phyloP scores from a whole-genome alignment of 2,329 filamentous ascomycete species.

The Alternaria arborescens region DNA sequence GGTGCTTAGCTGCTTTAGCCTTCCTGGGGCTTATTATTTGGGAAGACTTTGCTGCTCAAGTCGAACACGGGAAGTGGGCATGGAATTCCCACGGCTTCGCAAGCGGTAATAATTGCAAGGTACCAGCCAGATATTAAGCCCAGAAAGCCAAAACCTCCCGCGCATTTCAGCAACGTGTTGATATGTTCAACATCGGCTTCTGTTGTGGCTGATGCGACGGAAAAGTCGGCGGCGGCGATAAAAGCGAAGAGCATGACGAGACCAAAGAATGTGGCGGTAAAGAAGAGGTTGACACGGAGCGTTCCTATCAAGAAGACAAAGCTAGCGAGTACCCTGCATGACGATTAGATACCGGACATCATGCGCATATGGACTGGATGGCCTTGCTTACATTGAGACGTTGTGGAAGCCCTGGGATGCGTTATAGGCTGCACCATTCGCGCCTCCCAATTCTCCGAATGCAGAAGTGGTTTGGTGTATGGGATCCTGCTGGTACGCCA shows the following conservation, averaged over 20 bases:
- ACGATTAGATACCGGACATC: not conserved
- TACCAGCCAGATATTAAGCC: constrained; percentile 30
- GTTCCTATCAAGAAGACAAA: constrained; percentile 31
- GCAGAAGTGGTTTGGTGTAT: constrained; percentile 25
- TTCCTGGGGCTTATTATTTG: constrained; percentile 17
- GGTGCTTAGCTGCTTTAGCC: not conserved
- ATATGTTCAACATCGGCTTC: constrained; percentile 27
- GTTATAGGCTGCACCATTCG: constrained; percentile 29
- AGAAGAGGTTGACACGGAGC: constrained; percentile 30
- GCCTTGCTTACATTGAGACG: constrained; percentile 23
- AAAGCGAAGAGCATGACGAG: constrained; percentile 31
- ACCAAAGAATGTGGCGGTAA: constrained; percentile 27
- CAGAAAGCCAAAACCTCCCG: constrained; percentile 27
- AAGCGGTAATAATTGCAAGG: constrained; percentile 28
- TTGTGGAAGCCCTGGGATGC: constrained; percentile 34
- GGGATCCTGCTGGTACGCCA: constrained; percentile 31
- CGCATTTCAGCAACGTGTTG: constrained; percentile 23
- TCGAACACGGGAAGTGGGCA: constrained; percentile 32
- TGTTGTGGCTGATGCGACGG: constrained; percentile 17
- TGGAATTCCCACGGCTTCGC: constrained; percentile 30
- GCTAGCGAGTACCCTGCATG: constrained; percentile 24
- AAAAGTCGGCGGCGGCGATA: constrained; percentile 29
- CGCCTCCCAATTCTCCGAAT: constrained; percentile 26
- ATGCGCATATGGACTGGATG: not conserved
- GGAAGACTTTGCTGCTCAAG: constrained; percentile 29